phyloP scores from a whole-genome alignment of 1,139 yeast species.

The Yamadazyma songkhlaensis region DNA sequence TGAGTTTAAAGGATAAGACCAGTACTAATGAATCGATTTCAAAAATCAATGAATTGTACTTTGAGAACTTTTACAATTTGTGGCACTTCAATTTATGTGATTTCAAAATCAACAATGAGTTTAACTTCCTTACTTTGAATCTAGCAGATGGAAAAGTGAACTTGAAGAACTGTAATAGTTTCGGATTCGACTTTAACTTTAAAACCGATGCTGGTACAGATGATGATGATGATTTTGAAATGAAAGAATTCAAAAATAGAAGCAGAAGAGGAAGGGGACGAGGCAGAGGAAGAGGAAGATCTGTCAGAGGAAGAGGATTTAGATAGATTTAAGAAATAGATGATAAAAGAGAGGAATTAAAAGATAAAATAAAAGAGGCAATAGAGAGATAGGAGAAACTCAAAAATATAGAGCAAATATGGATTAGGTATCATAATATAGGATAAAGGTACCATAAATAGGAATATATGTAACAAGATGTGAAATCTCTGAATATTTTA shows the following conservation, averaged over 20 bases:
- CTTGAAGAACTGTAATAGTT: constrained; percentile 29
- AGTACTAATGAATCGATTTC: constrained; percentile 24
- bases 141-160: constrained; percentile 21
- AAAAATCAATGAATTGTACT: constrained; percentile 52
- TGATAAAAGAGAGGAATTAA: background rate
- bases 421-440: too few relatives aligned
- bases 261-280: constrained; percentile 18
- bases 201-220: constrained; percentile 13
- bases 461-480: too few relatives aligned
- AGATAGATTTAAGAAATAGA: constrained; percentile 8
- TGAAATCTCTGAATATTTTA: too few relatives aligned
- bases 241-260: constrained; percentile 11
- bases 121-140: constrained; percentile 28
- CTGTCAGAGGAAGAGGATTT: constrained; percentile 10
- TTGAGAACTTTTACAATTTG: constrained; percentile 63
- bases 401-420: too few relatives aligned
- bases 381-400: too few relatives aligned
- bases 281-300: constrained; percentile 18
- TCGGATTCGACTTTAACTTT: constrained; percentile 33
- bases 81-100: constrained; percentile 82
- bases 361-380: background rate
- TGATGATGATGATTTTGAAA: constrained; percentile 15
- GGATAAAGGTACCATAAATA: too few relatives aligned
- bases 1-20: constrained; percentile 23
- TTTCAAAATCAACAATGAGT: constrained; percentile 19